These are phyloP conservation scores for Vitis hybrid DNA, from an alignment of 177 flowering plant species.

Conservation along the genomic window DNA sequence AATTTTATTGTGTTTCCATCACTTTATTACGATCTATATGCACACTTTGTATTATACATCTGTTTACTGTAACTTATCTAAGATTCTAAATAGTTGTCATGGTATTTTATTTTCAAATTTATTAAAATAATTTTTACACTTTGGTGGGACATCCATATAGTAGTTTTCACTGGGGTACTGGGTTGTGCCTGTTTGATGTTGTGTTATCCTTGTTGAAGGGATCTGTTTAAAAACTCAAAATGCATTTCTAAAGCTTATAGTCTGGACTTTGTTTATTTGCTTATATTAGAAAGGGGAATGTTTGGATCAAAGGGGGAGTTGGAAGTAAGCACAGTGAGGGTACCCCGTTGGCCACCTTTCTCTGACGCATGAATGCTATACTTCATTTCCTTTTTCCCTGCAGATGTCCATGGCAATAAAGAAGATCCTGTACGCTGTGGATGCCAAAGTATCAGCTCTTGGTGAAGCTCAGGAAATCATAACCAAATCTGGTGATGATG, in stretches of 20 bases:
- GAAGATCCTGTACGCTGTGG: slow-evolving; percentile 81
- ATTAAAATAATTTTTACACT: neutral
- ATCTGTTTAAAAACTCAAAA: no score
- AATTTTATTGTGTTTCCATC: neutral
- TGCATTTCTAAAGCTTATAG: no score
- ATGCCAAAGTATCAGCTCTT: slow-evolving; percentile 71
- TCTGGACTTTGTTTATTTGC: no score
- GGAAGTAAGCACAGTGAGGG: no score
- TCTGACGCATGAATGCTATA: neutral
- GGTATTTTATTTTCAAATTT: neutral
- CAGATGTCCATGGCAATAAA: slow-evolving; percentile 71
- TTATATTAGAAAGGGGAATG: no score
- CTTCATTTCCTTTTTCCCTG: slow-evolving; percentile 1
- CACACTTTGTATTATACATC: neutral
- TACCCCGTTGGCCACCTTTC: neutral
- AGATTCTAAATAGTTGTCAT: no score
- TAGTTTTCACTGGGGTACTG: no score
- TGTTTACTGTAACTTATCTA: no score
- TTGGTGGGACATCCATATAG: no score
- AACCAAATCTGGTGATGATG: slow-evolving; percentile 20
- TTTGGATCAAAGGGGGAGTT: no score
- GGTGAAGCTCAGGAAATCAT: slow-evolving; percentile 71
- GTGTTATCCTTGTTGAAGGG: no score
- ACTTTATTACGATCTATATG: neutral
- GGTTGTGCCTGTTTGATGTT: no score